phyloP scores from a whole-genome alignment of 2,329 filamentous ascomycete genomes.

The Aspergillus uvarum region DNA sequence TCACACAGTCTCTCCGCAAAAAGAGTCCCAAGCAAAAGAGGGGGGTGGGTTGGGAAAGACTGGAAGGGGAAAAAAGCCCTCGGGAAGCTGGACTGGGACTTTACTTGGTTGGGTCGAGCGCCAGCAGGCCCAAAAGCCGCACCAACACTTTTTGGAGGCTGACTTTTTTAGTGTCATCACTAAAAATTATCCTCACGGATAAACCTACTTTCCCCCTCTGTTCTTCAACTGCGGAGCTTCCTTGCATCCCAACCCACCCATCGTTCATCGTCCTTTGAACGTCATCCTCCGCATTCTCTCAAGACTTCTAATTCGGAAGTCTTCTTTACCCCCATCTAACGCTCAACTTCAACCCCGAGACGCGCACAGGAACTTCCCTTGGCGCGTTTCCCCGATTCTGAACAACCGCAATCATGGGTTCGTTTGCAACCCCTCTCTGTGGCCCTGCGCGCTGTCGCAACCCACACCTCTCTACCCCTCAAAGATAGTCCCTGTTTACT shows the following conservation, averaged over 20 bases:
- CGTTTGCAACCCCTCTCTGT: constrained; percentile 27
- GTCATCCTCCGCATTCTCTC: constrained; percentile 17
- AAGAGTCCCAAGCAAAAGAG: background rate
- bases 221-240: constrained; percentile 26
- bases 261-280: constrained; percentile 18
- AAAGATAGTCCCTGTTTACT: constrained; percentile 38
- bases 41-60: constrained; percentile 1
- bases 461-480: constrained; percentile 10
- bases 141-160: constrained; percentile 35
- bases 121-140: constrained; percentile 19
- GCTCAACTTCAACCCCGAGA: constrained; percentile 31
- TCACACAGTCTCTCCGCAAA: no score
- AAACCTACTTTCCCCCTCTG: constrained; percentile 36
- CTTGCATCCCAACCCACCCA: constrained; percentile 19
- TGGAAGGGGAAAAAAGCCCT: constrained; percentile 20
- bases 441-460: constrained; percentile 7
- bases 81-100: constrained; percentile 1
- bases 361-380: constrained; percentile 39
- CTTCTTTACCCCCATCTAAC: constrained; percentile 13
- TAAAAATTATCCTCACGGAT: constrained; percentile 44
- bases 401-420: constrained; percentile 62
- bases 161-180: constrained; percentile 45
- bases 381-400: constrained; percentile 40
- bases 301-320: constrained; percentile 23
- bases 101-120: constrained; percentile 20